Evolutionary conservation across 208 protist genomes (phyloP).

Genomic region (Wallacemonas sp.): DNA sequence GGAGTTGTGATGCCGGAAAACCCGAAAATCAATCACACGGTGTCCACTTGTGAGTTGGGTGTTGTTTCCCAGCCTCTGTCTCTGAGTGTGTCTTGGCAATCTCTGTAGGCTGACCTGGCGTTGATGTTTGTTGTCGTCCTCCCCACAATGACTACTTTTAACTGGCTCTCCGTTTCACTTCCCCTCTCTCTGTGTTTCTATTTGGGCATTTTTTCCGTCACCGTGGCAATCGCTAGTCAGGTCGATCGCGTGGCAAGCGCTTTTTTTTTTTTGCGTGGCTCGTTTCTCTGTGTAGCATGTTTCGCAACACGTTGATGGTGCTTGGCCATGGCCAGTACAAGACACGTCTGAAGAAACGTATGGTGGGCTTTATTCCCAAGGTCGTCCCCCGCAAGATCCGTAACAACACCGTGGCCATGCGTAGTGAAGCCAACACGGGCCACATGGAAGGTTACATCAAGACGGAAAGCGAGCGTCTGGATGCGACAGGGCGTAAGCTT

Average conservation of each 20-base stretch:
- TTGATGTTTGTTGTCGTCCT: too few species aligned
- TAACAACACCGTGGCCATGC: conserved; percentile 80
- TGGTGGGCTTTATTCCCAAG: conserved; percentile 86
- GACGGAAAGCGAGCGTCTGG: conserved; percentile 69
- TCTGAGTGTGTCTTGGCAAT: too few species aligned
- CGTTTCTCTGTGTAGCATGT: conserved; percentile 39
- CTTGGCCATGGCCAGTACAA: conserved; percentile 84
- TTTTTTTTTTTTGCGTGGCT: conserved; percentile 7
- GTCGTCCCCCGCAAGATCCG: conserved; percentile 83
- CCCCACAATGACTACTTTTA: too few species aligned
- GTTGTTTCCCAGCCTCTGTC: too few species aligned
- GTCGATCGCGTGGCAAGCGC: not conserved
- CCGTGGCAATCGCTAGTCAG: too few species aligned
- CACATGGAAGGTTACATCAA: conserved; percentile 87
- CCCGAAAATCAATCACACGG: too few species aligned
- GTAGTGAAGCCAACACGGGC: conserved; percentile 84
- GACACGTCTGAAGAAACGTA: conserved; percentile 85
- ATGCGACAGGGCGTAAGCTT: conserved; percentile 80
- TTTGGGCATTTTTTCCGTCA: too few species aligned
- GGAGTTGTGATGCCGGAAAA: too few species aligned
- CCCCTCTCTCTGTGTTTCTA: too few species aligned
- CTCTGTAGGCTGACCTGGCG: too few species aligned
- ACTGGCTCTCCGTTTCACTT: too few species aligned
- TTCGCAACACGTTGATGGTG: conserved; percentile 29
- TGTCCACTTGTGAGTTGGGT: too few species aligned